phyloP scores from a whole-genome alignment of 2,329 filamentous ascomycete species.

The Nigrospora oryzae region DNA sequence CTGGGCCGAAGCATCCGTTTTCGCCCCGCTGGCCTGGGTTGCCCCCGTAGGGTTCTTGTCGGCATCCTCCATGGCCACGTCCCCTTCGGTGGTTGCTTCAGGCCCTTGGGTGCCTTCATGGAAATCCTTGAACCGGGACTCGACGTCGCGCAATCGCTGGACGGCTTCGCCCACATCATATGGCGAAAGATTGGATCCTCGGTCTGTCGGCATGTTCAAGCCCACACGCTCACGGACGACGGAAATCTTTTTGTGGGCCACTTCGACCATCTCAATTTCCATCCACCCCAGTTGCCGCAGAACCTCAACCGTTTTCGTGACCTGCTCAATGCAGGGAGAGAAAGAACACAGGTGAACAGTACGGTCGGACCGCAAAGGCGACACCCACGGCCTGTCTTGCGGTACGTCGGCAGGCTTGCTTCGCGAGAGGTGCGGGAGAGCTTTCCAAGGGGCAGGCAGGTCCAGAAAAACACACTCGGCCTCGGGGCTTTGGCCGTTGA shows the following conservation, averaged over 20 bases:
- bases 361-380: slow-evolving; percentile 61
- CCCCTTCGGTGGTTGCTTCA: slow-evolving; percentile 17
- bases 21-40: slow-evolving; percentile 26
- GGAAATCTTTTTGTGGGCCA: slow-evolving; percentile 71
- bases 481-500: slow-evolving; percentile 49
- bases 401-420: slow-evolving; percentile 22
- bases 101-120: slow-evolving; percentile 30
- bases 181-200: slow-evolving; percentile 61
- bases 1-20: slow-evolving; percentile 39
- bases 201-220: slow-evolving; percentile 54
- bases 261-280: slow-evolving; percentile 88
- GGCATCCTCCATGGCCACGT: slow-evolving; percentile 32
- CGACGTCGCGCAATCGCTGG: slow-evolving; percentile 62
- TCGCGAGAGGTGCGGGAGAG: slow-evolving; percentile 66
- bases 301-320: slow-evolving; percentile 72
- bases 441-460: slow-evolving; percentile 73
- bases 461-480: slow-evolving; percentile 73
- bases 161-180: slow-evolving; percentile 76
- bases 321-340: slow-evolving; percentile 95
- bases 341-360: slow-evolving; percentile 84
- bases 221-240: slow-evolving; percentile 76
- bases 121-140: slow-evolving; percentile 58
- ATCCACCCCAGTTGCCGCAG: slow-evolving; percentile 81
- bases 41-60: slow-evolving; percentile 17
- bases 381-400: slow-evolving; percentile 35